Evolutionary conservation across 179 eudicot species (phyloP).

Genomic region (Vitellaria paradoxa): DNA sequence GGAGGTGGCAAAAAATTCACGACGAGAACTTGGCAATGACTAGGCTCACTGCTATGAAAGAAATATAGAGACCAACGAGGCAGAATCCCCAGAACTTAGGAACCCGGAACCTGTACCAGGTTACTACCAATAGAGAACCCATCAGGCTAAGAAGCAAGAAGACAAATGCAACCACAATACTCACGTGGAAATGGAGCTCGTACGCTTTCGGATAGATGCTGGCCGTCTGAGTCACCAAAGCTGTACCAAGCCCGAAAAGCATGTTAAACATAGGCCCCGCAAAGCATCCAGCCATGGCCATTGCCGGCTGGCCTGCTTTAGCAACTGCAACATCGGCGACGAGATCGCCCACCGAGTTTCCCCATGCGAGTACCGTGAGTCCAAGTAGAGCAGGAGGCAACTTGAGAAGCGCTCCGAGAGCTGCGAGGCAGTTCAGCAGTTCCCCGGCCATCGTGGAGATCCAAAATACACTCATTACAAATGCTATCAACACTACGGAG

Average conservation of each 20-base stretch:
- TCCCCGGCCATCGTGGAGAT: conserved; percentile 90
- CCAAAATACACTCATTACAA: conserved; percentile 97
- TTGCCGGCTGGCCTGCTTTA: conserved; percentile 97
- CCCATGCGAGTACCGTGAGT: conserved; percentile 94
- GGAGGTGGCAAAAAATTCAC: conserved; percentile 18
- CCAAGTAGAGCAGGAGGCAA: conserved; percentile 81
- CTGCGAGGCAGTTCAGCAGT: conserved; percentile 84
- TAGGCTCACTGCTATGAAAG: conserved; percentile 66
- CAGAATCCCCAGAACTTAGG: conserved; percentile 98
- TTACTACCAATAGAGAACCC: conserved; percentile 85
- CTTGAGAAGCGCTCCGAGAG: conserved; percentile 68
- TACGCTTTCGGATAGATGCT: conserved; percentile 73
- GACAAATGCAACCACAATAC: conserved; percentile 86
- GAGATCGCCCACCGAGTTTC: conserved; percentile 94
- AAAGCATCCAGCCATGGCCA: conserved; percentile 99
- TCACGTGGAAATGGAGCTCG: conserved; percentile 68
- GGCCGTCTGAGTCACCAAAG: conserved; percentile 72
- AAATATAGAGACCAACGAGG: conserved; percentile 82
- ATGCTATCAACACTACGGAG: conserved; percentile 51
- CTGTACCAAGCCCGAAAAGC: conserved; percentile 90
- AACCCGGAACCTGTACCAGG: conserved; percentile 82
- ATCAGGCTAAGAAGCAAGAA: conserved; percentile 90
- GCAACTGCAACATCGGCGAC: conserved; percentile 99
- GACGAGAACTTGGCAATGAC: conserved; percentile 62
- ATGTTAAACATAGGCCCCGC: conserved; percentile 99